Evolutionary conservation across 495 filamentous ascomycete genomes (phyloP), one percentile per base, ranked within the genome.

Genomic region (Cenococcum geophilum): DNA sequence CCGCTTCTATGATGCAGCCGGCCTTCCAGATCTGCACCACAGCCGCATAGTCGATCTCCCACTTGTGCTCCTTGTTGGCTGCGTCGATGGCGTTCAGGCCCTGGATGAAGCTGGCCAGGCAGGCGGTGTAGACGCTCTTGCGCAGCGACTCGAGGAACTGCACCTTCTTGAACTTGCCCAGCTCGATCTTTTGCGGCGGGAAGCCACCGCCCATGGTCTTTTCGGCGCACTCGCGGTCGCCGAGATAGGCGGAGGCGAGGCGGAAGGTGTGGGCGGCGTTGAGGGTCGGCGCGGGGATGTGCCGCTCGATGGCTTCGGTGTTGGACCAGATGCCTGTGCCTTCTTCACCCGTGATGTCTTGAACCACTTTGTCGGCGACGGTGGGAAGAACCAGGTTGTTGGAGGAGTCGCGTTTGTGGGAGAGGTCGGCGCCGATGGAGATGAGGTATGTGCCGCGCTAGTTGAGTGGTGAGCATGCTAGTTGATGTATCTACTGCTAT

Each of bases 361-460:
- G 86, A 1, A 89, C 86, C 0, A 89, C 86, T 60, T 89, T 92
- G 71, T 90, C 88, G 59, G 85, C 80, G 10, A 89, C 80, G 34
- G 81, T 76, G 22, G 83, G 80, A 4, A 91, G 76, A 1, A 90
- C 82, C 49, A 80, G 76, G 55, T 80, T 73, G 16, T 77, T 76
- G 4, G 55, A 81, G 76, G 60, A 3, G 65, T 71, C 18, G 71
- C 73, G 62, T 73, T 77, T 76, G 43, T 72, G 76, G 43, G 85
- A 83, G 49, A 89, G 86, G 21, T 87, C 79, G 16, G 80, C 76
- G 2, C 81, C 85, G 56, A 89, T 90, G 35, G 76, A 64, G 34
- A 89, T 70, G 25, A 90, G 75, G 68, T 82, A 89, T 50, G 80
- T 87, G 23, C 74, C 62, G 21, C 49, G 42, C 65, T 68, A 35